A percentile compares a stretch with the other conserved stretches of the same genome.
Conservation (phyloP, 1,139 yeast genomes). For the Scheffersomyces lignicola region DNA sequence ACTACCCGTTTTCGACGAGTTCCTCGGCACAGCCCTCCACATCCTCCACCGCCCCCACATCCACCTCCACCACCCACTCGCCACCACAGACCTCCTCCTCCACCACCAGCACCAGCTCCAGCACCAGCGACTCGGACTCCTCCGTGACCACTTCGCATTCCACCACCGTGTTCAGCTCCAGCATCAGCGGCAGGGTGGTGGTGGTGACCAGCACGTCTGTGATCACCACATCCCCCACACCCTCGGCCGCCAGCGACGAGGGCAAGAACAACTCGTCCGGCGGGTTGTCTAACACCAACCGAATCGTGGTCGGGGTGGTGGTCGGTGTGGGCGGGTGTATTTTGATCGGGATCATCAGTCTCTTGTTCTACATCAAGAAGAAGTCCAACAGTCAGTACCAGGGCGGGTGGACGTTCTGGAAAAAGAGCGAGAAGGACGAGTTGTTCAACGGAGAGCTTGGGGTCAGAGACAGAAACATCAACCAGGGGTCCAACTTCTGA, state of each 20-base stretch:
- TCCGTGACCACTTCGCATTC: constrained; percentile 13
- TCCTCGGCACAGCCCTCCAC: constrained; percentile 4
- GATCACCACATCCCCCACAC: constrained; percentile 21
- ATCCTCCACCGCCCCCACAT: constrained; percentile 5
- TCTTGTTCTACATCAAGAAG: constrained; percentile 39
- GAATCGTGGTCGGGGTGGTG: constrained; percentile 51
- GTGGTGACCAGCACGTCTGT: constrained; percentile 40
- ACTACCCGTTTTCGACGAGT: constrained; percentile 6
- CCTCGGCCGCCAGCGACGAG: constrained; percentile 26
- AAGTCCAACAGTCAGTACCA: constrained; percentile 28
- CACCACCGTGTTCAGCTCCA: constrained; percentile 32
- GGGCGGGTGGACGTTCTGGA: constrained; percentile 54
- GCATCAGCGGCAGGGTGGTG: constrained; percentile 37
- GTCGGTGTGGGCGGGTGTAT: constrained; percentile 53
- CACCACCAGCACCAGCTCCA: constrained; percentile 6
- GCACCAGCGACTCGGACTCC: constrained; percentile 7
- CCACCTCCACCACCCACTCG: constrained; percentile 5
- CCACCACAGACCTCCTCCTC: constrained; percentile 3
- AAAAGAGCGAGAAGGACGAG: constrained; percentile 56
- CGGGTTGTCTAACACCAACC: constrained; percentile 46
- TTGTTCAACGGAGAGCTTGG: constrained; percentile 62
- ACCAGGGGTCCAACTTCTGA: constrained; percentile 50
- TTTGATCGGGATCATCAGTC: constrained; percentile 34
- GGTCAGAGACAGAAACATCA: constrained; percentile 44
- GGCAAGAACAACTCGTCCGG: constrained; percentile 13